Conservation (phyloP, 129 eudicot species). For the Saposhnikovia divaricata region DNA sequence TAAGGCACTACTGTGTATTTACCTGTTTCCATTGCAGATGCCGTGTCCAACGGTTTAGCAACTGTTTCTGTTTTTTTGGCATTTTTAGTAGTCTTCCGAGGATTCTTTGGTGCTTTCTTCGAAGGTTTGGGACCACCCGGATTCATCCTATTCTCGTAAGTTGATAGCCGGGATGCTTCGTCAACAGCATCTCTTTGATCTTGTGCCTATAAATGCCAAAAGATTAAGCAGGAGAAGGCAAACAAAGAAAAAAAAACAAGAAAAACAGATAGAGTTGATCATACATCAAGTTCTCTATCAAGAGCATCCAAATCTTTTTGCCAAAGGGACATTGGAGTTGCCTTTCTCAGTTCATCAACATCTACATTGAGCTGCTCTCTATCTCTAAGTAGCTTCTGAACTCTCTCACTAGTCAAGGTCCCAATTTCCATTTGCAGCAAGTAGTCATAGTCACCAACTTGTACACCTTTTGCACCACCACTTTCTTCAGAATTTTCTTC, state of each 20-base stretch:
- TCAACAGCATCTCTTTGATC: constrained; percentile 47
- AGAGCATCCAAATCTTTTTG: constrained; percentile 70
- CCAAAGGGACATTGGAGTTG: constrained; percentile 59
- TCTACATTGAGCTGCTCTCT: constrained; percentile 46
- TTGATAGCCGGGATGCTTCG: constrained; percentile 32
- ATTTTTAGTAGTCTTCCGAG: constrained; percentile 37
- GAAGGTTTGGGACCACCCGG: constrained; percentile 26
- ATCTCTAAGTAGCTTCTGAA: constrained; percentile 47
- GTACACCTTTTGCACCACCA: constrained; percentile 24
- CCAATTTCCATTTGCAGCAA: constrained; percentile 73
- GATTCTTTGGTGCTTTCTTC: constrained; percentile 26
- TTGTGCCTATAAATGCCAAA: constrained; percentile 38
- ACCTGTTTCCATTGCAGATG: constrained; percentile 34
- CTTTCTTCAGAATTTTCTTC: constrained; percentile 32
- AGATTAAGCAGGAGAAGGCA: neutral
- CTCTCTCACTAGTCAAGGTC: constrained; percentile 65
- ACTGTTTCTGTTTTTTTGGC: constrained; percentile 21
- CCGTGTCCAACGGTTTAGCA: constrained; percentile 36
- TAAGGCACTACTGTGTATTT: neutral
- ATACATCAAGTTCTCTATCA: constrained; percentile 60
- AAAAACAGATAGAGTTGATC: neutral
- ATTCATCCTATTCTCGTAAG: constrained; percentile 24
- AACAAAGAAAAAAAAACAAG: neutral
- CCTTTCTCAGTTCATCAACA: constrained; percentile 47
- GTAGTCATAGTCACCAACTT: constrained; percentile 78